Evolutionary conservation across 352 stramenopile genomes (phyloP), one percentile per base, ranked within the genome.

Genomic region (Globisporangium middletonii): DNA sequence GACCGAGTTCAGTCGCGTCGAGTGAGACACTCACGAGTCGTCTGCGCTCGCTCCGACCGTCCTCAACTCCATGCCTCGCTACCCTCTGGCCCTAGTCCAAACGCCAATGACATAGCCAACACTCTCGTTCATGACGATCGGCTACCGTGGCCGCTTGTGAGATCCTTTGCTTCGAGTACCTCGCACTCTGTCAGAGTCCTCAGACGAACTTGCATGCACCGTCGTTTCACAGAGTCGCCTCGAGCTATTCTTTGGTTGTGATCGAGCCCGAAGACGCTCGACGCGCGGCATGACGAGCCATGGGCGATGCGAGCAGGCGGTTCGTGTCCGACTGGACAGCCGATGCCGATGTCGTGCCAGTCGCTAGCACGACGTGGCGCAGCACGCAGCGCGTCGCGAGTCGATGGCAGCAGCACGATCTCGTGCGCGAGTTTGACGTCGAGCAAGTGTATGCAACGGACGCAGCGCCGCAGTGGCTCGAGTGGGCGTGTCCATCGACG

Each of bases 1-100:
- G 2, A 92, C 83, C 16, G 85, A 95, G 62, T 89, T 93, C 58
- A 92, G 85, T 63, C 76, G 79, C 41, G 82, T 95, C 23, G 83
- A 93, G 64, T 88, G 65, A 61, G 28, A 23, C 23, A 23, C 23
- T 23, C 23, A 23, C 23, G 23, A 23, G 23, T 23, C 23, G 23
- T 23, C 23, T 23, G 23, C 23, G 23, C 23, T 23, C 23, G 23
- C 23, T 23, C 23, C 23, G 23, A 23, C 23, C 23, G 23, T 23
- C 23, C 23, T 23, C 23, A 23, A 23, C 23, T 23, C 23, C 23
- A 23, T 23, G 23, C 23, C 33, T 38, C 33, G 33, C 33, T 38
- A 7, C 6, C 33, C 9, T 38, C 33, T 6, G 12, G 33, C 12
- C 33, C 33, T 38, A 38, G 33, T 12, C 6, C 33, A 38, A 13